Base-by-base conservation (phyloP, 768 basidiomycete species). In the Nidularia sp. region DNA sequence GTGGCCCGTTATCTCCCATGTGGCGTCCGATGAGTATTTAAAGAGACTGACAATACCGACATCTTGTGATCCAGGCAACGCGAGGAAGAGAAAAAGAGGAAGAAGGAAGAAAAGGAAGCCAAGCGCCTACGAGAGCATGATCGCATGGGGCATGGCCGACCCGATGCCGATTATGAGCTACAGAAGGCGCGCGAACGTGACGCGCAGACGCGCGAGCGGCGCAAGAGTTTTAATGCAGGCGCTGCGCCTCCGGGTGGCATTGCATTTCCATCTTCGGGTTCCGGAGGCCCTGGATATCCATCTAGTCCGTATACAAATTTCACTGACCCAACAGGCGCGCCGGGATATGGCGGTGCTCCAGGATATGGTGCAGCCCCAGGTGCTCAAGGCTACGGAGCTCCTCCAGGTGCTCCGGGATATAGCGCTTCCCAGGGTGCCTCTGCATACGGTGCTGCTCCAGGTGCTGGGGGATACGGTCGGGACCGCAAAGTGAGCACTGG, bases 181-280 rank as follows among this genome's bases (percentile, higher is more conserved):
- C 77, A 77, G 47, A 68, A 73, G 31, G 82, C 79, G 25, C 81
- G 84, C 44, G 85, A 84, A 55, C 72, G 74, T 41, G 84, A 86
- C 60, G 69, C 73, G 4, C 71, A 79, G 45, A 62, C 58, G 12
- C 67, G 72, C 36, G 79, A 84, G 60, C 76, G 81, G 46, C 75
- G 82, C 47, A 79, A 75, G 59, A 85, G 82, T 58, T 77, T 81
- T 62, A 75, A 70, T 53, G 71, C 76, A 41, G 72, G 75, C 6
- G 60, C 67, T 5, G 55, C 65, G 41, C 63, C 69, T 4, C 55
- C 58, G 47, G 49, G 60, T 41, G 47, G 53, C 48, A 50, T 66
- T 60, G 60, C 64, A 13, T 72, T 74, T 59, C 70, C 74, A 15
- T 31, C 53, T 31, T 52, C 59, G 13, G 53, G 55, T 33, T 55